Evolutionary conservation across 1,284 basidiomycete genomes (phyloP), one percentile per base, ranked within the genome.

Genomic region (Ceratobasidium sp.): DNA sequence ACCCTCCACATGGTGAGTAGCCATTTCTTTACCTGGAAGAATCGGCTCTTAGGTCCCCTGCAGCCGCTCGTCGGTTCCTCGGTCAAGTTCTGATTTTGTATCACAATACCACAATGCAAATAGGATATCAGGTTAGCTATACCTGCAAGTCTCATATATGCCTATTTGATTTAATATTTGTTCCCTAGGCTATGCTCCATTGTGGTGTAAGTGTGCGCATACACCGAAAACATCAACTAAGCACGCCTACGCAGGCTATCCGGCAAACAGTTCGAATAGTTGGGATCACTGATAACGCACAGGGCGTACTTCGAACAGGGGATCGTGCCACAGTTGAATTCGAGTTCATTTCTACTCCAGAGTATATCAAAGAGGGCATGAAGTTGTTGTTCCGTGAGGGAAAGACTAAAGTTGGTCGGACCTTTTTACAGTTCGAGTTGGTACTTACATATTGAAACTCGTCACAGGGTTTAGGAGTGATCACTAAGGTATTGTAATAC

Each of bases 231-330:
- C 23, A 30, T 57, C 59, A 18, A 39, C 46, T 70, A 75, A 39
- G 58, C 62, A 67, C 32, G 70, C 41, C 69, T 34, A 57, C 73
- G 36, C 78, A 93, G 87, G 90, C 92, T 74, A 85, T 94, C 50
- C 87, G 94, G 60, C 96, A 98, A 83, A 97, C 96, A 0, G 95
- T 97, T 16, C 86, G 91, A 67, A 95, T 98, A 76, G 82, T 95
- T n/a, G 87, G 84, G 45, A 93, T 96, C 85, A 65, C 46, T 14
- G 93, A 96, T 78, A 90, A 94, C 76, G 91, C 92, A 0, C 90
- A 93, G 75, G 92, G 92, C 8, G 84, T 97, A 28, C 84, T 97
- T 43, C 89, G 95, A 28, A 97, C 95, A 0, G 95, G 95, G 10
- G 95, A 97, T 79, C 86, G 94, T 45, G 92, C 93, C 3, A 94